These are phyloP conservation scores for Eremothecium sinecaudum DNA, from an alignment of 1,139 yeast genomes.

Conservation along the genomic window DNA sequence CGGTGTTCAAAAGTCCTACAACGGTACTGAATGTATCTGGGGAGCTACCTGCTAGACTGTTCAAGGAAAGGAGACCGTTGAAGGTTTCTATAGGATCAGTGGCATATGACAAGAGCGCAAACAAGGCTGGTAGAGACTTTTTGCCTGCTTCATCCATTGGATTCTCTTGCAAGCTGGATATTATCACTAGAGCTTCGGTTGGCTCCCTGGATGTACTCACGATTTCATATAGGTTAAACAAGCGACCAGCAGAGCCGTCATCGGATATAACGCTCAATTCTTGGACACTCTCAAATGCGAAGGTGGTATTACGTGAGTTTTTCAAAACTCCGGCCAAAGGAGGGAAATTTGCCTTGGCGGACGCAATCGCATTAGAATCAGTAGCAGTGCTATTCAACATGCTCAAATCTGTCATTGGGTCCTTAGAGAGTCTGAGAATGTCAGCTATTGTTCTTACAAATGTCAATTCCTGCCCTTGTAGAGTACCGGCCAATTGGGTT, in stretches of 20 bases:
- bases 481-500: too few species aligned
- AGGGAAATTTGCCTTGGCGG: too few species aligned
- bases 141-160: conserved; percentile 8
- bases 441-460: too few species aligned
- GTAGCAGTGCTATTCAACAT: too few species aligned
- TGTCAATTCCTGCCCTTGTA: too few species aligned
- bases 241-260: conserved; percentile 16
- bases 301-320: conserved; percentile 18
- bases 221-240: conserved; percentile 20
- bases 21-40: conserved; percentile 22
- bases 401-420: too few species aligned
- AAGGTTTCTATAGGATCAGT: conserved; percentile 24
- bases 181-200: conserved; percentile 16
- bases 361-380: too few species aligned
- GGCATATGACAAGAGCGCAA: conserved; percentile 21
- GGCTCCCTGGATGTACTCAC: conserved; percentile 20
- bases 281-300: conserved; percentile 17
- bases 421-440: too few species aligned
- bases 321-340: conserved; percentile 14
- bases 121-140: conserved; percentile 20
- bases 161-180: conserved; percentile 17
- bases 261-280: conserved; percentile 14
- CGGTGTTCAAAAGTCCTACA: conserved; percentile 16
- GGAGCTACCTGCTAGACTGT: conserved; percentile 22
- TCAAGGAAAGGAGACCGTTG: conserved; percentile 20